phyloP scores from a whole-genome alignment of 164 flowering plant species.

The Cinnamomum micranthum region DNA sequence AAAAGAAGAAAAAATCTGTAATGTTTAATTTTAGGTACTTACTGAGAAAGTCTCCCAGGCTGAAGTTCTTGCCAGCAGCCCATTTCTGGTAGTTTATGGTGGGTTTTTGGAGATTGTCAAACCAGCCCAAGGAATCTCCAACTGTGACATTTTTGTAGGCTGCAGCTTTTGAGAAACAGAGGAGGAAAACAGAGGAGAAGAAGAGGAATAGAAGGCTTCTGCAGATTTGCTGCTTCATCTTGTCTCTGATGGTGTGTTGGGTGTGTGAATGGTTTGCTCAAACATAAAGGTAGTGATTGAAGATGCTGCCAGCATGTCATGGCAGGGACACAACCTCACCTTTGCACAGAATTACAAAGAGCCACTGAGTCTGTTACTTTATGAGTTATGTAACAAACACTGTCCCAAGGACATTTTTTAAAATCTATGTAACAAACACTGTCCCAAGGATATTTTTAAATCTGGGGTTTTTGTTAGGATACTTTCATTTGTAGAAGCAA shows the following conservation, averaged over 20 bases:
- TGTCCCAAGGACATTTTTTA: too few species aligned
- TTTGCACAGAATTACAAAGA: too few species aligned
- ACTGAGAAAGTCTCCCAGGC: conserved; percentile 93
- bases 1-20: not conserved
- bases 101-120: conserved; percentile 52
- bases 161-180: conserved; percentile 23
- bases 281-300: not conserved
- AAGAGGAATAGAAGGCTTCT: not conserved
- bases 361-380: too few species aligned
- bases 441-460: too few species aligned
- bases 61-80: conserved; percentile 59
- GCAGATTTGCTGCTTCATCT: conserved; percentile 7
- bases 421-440: too few species aligned
- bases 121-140: conserved; percentile 91
- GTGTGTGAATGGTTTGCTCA: not conserved
- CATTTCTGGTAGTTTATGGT: conserved; percentile 69
- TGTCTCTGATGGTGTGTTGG: not conserved
- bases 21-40: conserved; percentile 21
- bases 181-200: conserved; percentile 1
- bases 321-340: too few species aligned
- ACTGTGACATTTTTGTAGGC: conserved; percentile 90
- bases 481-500: too few species aligned
- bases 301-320: conserved; percentile 5
- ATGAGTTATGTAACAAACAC: too few species aligned
- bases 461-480: too few species aligned